Evolutionary conservation across 345 rosid genomes (phyloP).

Genomic region (Citrus australasica): DNA sequence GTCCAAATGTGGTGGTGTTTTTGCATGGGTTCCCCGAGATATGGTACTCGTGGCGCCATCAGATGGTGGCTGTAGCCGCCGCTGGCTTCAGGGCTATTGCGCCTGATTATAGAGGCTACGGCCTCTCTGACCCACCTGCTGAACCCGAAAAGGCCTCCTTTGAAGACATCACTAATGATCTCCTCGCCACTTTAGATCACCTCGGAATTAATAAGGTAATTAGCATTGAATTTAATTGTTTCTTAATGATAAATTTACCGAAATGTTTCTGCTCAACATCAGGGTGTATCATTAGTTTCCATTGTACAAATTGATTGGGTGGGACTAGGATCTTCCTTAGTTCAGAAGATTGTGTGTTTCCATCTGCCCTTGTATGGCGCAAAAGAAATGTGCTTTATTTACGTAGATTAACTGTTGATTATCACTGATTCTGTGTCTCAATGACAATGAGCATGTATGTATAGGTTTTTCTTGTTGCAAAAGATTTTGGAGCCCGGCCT

Average conservation of each 20-base stretch:
- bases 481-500: constrained; percentile 44
- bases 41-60: constrained; percentile 69
- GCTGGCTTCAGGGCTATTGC: constrained; percentile 47
- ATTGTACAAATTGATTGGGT: not conserved
- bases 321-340: not conserved
- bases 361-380: too few relatives aligned
- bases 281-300: not conserved
- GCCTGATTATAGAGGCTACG: constrained; percentile 55
- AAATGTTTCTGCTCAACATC: not conserved
- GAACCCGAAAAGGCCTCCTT: constrained; percentile 40
- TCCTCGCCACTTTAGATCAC: constrained; percentile 37
- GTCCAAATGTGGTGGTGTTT: constrained; percentile 40
- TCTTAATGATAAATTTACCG: not conserved
- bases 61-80: constrained; percentile 44
- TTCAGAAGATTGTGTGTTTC: too few relatives aligned
- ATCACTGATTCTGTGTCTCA: not conserved
- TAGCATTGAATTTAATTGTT: too few relatives aligned
- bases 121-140: constrained; percentile 45
- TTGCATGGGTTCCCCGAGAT: constrained; percentile 67
- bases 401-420: not conserved
- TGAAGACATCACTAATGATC: constrained; percentile 32
- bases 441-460: not conserved
- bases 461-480: constrained; percentile 50
- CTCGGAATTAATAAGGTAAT: constrained; percentile 39
- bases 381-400: not conserved